Base-by-base conservation (phyloP, 106 monocot genomes). In the Acanthochlamys bracteata region DNA sequence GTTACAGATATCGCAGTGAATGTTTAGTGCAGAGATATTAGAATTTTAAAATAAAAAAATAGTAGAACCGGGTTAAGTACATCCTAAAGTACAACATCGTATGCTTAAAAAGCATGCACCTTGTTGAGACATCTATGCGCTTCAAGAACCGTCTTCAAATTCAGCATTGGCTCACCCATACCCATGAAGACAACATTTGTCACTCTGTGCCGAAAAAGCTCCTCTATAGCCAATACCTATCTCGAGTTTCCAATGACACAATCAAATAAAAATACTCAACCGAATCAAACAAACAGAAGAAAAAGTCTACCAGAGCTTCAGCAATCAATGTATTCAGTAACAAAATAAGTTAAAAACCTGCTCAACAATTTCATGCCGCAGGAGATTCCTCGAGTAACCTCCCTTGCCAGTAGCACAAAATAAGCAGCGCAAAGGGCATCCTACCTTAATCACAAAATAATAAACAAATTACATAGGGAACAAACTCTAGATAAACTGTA, bases 131-230 rank as follows among this genome's bases (percentile, higher is more conserved):
- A 88, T 79, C 64, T 84, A 39, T 90, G 95, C 51, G 95, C 87
- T 63, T 64, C 82, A 61, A 96, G 65, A 62, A 96, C 95, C 51
- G 90, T 75, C 42, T 87, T 96, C 24, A 96, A 70, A 47, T 96
- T 96, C 74, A 90, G 66, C 95, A 96, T 90, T 42, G 90, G 95
- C 69, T 96, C 95, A 11, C 95, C 95, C 95, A 96, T 96, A 20
- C 95, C 95, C 95, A 96, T 96, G 61, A 96, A 96, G 42, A 96
- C 95, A 40, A 96, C 95, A 77, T 96, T 96, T 49, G 83, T 82
- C 20, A 90, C 95, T 68, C 90, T 90, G 63, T 88, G 90, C 52
- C 80, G 80, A 75, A 96, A 96, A 26, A 85, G 49, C 57, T 96
- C 95, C 75, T 96, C 90, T 65, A 96, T 84, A 42, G 80, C 78